phyloP scores from a whole-genome alignment of 2,329 filamentous ascomycete genomes.

The Emydomyces testavorans region DNA sequence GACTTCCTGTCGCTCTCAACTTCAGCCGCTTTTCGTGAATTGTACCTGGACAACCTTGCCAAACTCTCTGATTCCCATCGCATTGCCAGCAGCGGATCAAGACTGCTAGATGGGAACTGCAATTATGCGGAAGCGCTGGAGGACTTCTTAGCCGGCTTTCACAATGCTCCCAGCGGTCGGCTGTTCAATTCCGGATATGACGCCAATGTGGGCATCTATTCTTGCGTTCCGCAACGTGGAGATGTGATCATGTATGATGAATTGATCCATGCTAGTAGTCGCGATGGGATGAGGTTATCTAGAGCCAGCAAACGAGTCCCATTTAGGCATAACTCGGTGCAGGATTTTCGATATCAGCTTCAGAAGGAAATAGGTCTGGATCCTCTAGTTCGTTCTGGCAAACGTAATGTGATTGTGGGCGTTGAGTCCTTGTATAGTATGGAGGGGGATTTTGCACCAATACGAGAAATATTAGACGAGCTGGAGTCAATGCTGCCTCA shows the following conservation, averaged over 20 bases:
- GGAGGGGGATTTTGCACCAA: constrained; percentile 63
- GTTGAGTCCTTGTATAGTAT: constrained; percentile 69
- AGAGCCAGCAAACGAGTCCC: constrained; percentile 39
- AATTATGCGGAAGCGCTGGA: constrained; percentile 50
- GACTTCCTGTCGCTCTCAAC: constrained; percentile 52
- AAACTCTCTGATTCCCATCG: constrained; percentile 28
- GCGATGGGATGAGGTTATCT: constrained; percentile 62
- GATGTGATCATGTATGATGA: constrained; percentile 62
- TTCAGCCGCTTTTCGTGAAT: constrained; percentile 36
- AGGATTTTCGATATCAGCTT: constrained; percentile 31
- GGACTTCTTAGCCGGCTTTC: constrained; percentile 47
- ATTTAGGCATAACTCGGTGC: constrained; percentile 40
- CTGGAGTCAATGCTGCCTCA: constrained; percentile 46
- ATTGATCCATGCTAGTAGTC: constrained; percentile 64
- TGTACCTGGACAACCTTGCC: constrained; percentile 40
- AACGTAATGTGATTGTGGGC: constrained; percentile 52
- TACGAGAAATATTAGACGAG: constrained; percentile 48
- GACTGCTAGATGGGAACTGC: constrained; percentile 56
- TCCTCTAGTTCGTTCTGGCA: constrained; percentile 27
- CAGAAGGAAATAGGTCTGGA: constrained; percentile 24
- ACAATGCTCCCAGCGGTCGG: constrained; percentile 46
- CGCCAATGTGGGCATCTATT: constrained; percentile 54
- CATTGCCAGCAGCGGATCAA: constrained; percentile 48
- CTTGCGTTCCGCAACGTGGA: constrained; percentile 47
- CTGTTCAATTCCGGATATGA: constrained; percentile 57